Evolutionary conservation across 306 rosid genomes (phyloP), one percentile per base, ranked within the genome.

Genomic region (Senna tora): DNA sequence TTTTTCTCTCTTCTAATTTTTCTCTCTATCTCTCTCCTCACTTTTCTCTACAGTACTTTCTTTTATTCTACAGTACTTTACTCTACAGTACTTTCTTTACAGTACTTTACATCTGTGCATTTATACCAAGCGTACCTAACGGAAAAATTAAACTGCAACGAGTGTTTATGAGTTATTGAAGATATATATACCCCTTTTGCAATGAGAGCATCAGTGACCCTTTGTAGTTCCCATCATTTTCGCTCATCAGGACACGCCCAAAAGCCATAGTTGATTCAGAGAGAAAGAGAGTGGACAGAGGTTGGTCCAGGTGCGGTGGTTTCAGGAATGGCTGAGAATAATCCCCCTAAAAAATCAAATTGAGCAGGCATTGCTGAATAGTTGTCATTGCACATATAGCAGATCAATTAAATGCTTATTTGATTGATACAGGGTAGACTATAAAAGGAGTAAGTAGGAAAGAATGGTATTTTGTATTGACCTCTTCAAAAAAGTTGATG

Each of bases 241-340:
- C 97, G 51, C 93, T 82, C 67, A 77, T 71, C 73, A 95, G 96
- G 69, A 82, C 84, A 14, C 97, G 97, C 60, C 99, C 99, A 72
- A 77, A 87, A 77, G 96, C 97, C 97, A 95, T 92, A 6, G 91
- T 80, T 77, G 97, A 92, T 86, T 91, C 97, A 60, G 90, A 86
- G 13, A 95, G 96, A 51, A 92, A 81, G 78, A 95, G 88, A 75
- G 96, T 92, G 71, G 96, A 84, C 73, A 95, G 72, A 39, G 97
- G 99, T 76, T 95, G 99, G 57, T 95, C 99, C 89, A 95, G 81
- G 77, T 95, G 99, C 6, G 99, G 99, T 51, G 99, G 99, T 79
- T 95, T 95, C 75, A 83, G 84, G 87, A 95, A 95, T 74, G 99
- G 99, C 84, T 95, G 99, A 56, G 99, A 91, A 73, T 86, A 75